phyloP scores from a whole-genome alignment of 441 rosid genomes.

The Dalechampia spathulata region DNA sequence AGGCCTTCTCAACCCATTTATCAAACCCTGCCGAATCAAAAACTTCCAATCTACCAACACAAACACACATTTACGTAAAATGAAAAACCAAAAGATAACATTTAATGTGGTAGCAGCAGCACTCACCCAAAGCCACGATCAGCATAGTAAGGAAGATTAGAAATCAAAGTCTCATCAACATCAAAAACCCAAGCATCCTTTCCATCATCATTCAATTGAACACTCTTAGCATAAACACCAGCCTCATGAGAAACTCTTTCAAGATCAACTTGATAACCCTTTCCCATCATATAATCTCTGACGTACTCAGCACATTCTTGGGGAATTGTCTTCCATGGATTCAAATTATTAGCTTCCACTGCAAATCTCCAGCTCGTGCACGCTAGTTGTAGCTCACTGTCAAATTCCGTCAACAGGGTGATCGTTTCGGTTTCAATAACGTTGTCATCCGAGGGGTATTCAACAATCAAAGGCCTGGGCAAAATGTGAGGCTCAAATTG shows the following conservation, averaged over 20 bases:
- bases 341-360: constrained; percentile 77
- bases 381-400: constrained; percentile 35
- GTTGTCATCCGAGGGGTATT: constrained; percentile 38
- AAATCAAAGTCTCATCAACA: constrained; percentile 83
- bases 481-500: constrained; percentile 28
- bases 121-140: constrained; percentile 71
- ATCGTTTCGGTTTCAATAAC: constrained; percentile 7
- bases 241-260: constrained; percentile 64
- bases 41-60: constrained; percentile 47
- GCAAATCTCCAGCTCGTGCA: constrained; percentile 92
- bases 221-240: constrained; percentile 43
- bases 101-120: too few species aligned
- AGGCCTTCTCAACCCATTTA: constrained; percentile 73
- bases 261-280: constrained; percentile 55
- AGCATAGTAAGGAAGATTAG: constrained; percentile 80
- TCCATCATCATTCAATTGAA: constrained; percentile 48
- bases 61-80: background rate
- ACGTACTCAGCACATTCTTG: constrained; percentile 65
- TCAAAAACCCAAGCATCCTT: constrained; percentile 87
- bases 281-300: constrained; percentile 53
- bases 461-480: constrained; percentile 56
- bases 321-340: constrained; percentile 78
- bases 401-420: constrained; percentile 21
- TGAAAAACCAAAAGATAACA: too few species aligned
- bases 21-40: constrained; percentile 62